Percentiles rank a stretch among this genome's conserved stretches.
These are phyloP conservation scores for Bruguiera hainesii DNA, from an alignment of 441 rosid genomes.

Conservation along the genomic window DNA sequence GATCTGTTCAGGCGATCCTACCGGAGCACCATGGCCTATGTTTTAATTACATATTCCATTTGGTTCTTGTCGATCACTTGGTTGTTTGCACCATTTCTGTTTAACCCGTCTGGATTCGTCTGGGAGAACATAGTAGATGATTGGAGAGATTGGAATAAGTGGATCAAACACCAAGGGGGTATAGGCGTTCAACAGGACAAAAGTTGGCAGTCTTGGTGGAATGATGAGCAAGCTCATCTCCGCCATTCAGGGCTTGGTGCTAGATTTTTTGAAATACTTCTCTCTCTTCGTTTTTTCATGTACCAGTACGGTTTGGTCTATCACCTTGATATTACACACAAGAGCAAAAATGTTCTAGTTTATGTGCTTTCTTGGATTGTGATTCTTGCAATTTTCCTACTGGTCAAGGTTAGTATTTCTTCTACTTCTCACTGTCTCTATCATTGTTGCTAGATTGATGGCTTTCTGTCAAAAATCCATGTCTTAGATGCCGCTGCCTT, in stretches of 20 bases:
- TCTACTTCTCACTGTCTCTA: not conserved
- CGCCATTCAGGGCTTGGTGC: constrained; percentile 71
- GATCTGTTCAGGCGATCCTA: constrained; percentile 81
- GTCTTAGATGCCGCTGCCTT: too few species aligned
- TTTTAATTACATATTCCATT: constrained; percentile 79
- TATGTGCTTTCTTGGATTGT: constrained; percentile 95
- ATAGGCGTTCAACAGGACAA: constrained; percentile 92
- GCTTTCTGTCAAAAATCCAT: too few species aligned
- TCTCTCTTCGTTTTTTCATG: constrained; percentile 83
- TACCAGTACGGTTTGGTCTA: constrained; percentile 98
- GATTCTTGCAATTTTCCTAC: constrained; percentile 67
- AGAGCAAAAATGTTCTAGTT: constrained; percentile 79
- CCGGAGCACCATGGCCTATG: constrained; percentile 86
- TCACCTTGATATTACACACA: constrained; percentile 92
- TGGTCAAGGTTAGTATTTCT: constrained; percentile 61
- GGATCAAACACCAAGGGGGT: constrained; percentile 98
- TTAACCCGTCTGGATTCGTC: constrained; percentile 84
- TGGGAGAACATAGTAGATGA: constrained; percentile 94
- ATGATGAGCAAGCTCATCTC: constrained; percentile 89
- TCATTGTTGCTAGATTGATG: too few species aligned
- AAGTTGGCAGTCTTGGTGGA: constrained; percentile 99
- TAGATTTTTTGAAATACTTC: constrained; percentile 67
- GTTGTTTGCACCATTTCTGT: constrained; percentile 93
- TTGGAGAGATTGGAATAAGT: constrained; percentile 99
- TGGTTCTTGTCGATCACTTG: constrained; percentile 99